Evolutionary conservation across 768 basidiomycete genomes (phyloP).

Genomic region (Russula ochroleuca): DNA sequence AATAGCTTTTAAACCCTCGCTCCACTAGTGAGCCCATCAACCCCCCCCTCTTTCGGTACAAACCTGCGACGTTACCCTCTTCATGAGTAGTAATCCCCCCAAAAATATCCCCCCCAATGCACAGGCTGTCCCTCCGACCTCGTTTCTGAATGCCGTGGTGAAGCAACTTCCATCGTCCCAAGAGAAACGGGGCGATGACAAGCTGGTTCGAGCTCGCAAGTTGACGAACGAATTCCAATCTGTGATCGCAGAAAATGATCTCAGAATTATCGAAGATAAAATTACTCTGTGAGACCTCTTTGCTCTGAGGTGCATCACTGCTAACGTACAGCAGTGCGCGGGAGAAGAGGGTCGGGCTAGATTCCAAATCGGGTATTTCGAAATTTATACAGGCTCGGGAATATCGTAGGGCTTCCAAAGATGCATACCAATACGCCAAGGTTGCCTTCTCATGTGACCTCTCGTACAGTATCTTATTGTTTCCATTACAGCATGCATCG

Average conservation of each 20-base stretch:
- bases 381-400: neutral
- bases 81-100: neutral
- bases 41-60: neutral
- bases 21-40: too few relatives aligned
- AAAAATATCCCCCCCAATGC: neutral
- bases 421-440: neutral
- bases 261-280: neutral
- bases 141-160: neutral
- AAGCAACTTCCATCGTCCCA: neutral
- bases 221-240: too few relatives aligned
- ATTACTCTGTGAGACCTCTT: neutral
- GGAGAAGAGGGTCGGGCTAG: neutral
- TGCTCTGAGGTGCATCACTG: neutral
- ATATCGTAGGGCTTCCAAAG: constrained; percentile 4
- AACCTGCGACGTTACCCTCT: neutral
- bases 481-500: neutral
- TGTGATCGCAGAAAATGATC: neutral
- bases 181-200: constrained; percentile 1
- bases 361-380: neutral
- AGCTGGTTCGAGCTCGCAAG: neutral
- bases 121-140: neutral
- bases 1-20: neutral
- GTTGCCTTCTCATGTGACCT: neutral
- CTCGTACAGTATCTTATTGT: neutral
- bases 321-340: constrained; percentile 1